Base-by-base conservation (phyloP, 1,139 yeast genomes). In the Blastobotrys petasosporus region DNA sequence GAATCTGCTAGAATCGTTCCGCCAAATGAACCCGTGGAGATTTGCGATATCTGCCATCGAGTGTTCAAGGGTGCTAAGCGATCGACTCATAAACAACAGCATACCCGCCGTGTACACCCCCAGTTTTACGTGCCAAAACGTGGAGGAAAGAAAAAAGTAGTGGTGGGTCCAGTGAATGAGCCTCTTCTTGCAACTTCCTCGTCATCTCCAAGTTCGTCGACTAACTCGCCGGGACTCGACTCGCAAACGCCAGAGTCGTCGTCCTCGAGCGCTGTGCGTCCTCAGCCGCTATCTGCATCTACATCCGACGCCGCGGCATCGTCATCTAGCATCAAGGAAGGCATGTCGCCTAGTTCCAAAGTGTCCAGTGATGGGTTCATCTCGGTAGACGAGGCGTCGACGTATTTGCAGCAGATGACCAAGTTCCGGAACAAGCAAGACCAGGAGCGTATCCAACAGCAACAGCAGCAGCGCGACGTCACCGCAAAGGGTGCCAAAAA, bases 21-120 rank as follows among this genome's bases (percentile, higher is more conserved):
- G 9, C 33, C 41, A 12, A 32, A 42, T 25, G 45, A 42, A 25
- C 45, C 45, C 25, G 37, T 42, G 23, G 72, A 69, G 53, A 64
- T 59, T 37, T 69, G 73, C 51, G 70, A 65, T 41, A 61, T 68
- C 35, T 71, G 75, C 52, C 66, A 67, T 6, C 62, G 75, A 30
- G 59, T 60, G 25, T 71, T 71, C 61, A 66, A 64, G 53, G 75
- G 75, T 13, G 73, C 74, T 15, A 69, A 68, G 56, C 69, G 74
- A 3, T 60, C 71, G 4, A 71, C 75, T 1, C 75, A 71, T 54
- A 69, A 66, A 51, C 75, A 71, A 54, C 75, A 71, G 59, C 75
- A 71, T 47, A 70, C 70, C 40, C 63, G 73, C 15, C 57, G 75
- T 32, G 54, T 70, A 29, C 75, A 71, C 45, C 75, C 75, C 1